These are phyloP conservation scores for Mycena epipterygia DNA, from an alignment of 768 basidiomycete species.

Conservation along the genomic window DNA sequence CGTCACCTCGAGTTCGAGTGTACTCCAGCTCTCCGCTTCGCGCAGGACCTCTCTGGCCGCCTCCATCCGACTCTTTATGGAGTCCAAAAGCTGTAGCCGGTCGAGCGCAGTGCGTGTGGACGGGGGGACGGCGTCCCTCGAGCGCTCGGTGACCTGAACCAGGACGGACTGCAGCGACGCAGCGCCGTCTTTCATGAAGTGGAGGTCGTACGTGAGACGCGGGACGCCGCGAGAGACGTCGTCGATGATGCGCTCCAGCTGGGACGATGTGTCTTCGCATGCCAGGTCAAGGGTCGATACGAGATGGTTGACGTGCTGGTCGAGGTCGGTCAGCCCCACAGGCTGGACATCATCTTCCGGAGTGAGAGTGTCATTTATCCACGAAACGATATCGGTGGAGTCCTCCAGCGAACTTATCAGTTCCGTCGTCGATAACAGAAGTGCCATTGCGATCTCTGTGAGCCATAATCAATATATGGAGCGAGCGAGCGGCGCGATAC, in stretches of 20 bases:
- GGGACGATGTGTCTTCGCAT: slow-evolving; percentile 87
- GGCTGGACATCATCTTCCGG: slow-evolving; percentile 41
- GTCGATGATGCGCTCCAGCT: slow-evolving; percentile 90
- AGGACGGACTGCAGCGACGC: slow-evolving; percentile 79
- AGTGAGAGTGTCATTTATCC: slow-evolving; percentile 76
- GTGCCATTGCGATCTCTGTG: slow-evolving; percentile 28
- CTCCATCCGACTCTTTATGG: slow-evolving; percentile 89
- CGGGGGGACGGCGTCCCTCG: slow-evolving; percentile 63
- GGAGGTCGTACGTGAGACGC: slow-evolving; percentile 93
- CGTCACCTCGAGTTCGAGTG: slow-evolving; percentile 93
- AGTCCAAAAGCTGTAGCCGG: slow-evolving; percentile 84
- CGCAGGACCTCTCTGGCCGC: slow-evolving; percentile 88
- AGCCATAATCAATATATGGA: neutral
- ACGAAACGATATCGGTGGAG: slow-evolving; percentile 72
- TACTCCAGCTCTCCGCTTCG: slow-evolving; percentile 98
- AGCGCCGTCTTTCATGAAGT: slow-evolving; percentile 96
- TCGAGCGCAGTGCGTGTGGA: slow-evolving; percentile 79
- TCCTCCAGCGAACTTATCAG: slow-evolving; percentile 69
- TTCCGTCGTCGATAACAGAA: slow-evolving; percentile 51
- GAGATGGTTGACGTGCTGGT: slow-evolving; percentile 81
- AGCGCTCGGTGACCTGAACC: slow-evolving; percentile 69
- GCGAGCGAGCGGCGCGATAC: neutral
- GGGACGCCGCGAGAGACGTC: slow-evolving; percentile 94
- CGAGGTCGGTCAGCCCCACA: slow-evolving; percentile 69
- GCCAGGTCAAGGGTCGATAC: slow-evolving; percentile 88